phyloP scores from a whole-genome alignment of 2,329 filamentous ascomycete species.

The Clonostachys sp. region DNA sequence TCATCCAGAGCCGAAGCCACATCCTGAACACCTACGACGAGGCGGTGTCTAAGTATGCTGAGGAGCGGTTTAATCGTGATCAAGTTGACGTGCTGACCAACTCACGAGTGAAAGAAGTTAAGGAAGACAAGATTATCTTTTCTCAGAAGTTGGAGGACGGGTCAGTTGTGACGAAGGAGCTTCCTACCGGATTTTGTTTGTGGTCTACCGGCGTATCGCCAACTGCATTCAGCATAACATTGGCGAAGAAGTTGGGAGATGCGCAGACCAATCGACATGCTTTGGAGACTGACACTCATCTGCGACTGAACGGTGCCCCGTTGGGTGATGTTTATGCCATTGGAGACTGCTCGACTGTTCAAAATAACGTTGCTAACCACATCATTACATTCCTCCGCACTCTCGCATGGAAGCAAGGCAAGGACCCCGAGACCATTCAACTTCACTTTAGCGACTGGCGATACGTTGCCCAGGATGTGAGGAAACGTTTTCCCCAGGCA shows the following conservation, averaged over 20 bases:
- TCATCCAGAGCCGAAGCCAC: constrained; percentile 91
- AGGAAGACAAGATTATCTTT: constrained; percentile 79
- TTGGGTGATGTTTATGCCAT: constrained; percentile 95
- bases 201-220: constrained; percentile 97
- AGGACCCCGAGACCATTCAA: constrained; percentile 82
- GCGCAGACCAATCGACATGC: constrained; percentile 85
- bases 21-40: constrained; percentile 99
- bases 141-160: constrained; percentile 75
- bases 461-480: constrained; percentile 75
- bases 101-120: constrained; percentile 86
- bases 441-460: constrained; percentile 89
- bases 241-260: constrained; percentile 72
- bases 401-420: constrained; percentile 86
- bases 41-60: constrained; percentile 85
- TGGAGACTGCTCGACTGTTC: constrained; percentile 92
- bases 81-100: constrained; percentile 90
- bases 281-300: constrained; percentile 89
- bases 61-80: constrained; percentile 86
- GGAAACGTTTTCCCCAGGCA: constrained; percentile 87
- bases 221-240: constrained; percentile 69
- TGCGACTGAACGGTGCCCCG: constrained; percentile 83
- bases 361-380: constrained; percentile 94
- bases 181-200: constrained; percentile 92
- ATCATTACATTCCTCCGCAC: constrained; percentile 85
- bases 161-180: constrained; percentile 77